Base-by-base conservation (phyloP, 768 basidiomycete genomes). In the Boletus sp. region DNA sequence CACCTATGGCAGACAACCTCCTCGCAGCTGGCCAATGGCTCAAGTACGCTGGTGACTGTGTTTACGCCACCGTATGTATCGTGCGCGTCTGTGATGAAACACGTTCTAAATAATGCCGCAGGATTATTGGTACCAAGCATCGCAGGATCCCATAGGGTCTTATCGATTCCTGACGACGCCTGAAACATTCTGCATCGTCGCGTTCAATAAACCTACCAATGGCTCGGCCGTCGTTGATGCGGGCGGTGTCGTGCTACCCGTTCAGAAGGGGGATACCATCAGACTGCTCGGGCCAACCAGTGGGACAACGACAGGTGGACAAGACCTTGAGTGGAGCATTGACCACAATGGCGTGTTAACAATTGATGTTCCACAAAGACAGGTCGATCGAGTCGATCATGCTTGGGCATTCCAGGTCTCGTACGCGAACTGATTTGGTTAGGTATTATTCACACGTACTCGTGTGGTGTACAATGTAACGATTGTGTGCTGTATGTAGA, bases 21-120 rank as follows among this genome's bases (percentile, higher is more conserved):
- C 72, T 78, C 6, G 79, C 75, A n/a, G 79, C 80, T 17, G 83
- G 83, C 0, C 60, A 57, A 42, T 84, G 83, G 83, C 68, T 84
- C 52, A 70, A 75, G 41, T 76, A 78, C 44, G 75, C 78, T 2
- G 81, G 83, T 14, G 69, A 74, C 1, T 84, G 82, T 36, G 74
- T 84, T 7, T 84, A 83, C 51, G 76, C 73, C 30, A 83, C 83
- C 6, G 83, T 81, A 56, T 12, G 78, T 71, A 1, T 29, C 52
- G 14, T 47, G 5, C 7, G 5, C 1, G 3, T 36, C 17, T 9
- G 28, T 18, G 33, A 32, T 17, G 46, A 29, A 56, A 50, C 33
- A 18, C 30, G 10, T 47, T 40, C 30, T 57, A 49, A 55, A 3
- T 15, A 20, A 12, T 20, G n/a, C 39, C 11, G 32, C 51, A 82